Evolutionary conservation across 495 filamentous ascomycete species (phyloP).

Genomic region (Penicillium ucsense): DNA sequence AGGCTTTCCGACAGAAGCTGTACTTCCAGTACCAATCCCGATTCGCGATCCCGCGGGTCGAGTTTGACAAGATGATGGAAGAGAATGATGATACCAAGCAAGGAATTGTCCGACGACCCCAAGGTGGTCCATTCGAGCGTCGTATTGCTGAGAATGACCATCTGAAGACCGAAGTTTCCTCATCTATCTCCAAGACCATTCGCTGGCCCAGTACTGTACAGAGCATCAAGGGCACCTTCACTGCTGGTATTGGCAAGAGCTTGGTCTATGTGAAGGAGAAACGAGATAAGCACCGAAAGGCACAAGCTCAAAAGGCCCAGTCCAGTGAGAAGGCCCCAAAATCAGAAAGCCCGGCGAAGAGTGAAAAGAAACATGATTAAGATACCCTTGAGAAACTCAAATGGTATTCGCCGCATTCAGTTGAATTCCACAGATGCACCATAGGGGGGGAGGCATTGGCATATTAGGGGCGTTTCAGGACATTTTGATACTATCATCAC

Average conservation of each 20-base stretch:
- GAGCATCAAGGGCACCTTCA: constrained; percentile 70
- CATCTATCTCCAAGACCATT: constrained; percentile 75
- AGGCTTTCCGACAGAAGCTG: constrained; percentile 74
- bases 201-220: constrained; percentile 83
- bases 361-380: constrained; percentile 12
- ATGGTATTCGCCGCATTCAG: not conserved
- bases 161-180: constrained; percentile 55
- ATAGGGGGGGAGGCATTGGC: constrained; percentile 3
- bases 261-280: constrained; percentile 79
- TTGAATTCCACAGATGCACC: not conserved
- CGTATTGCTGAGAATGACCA: constrained; percentile 65
- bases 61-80: constrained; percentile 83
- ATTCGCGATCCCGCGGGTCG: constrained; percentile 68
- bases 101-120: constrained; percentile 54
- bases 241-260: constrained; percentile 57
- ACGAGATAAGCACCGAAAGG: constrained; percentile 50
- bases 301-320: constrained; percentile 12
- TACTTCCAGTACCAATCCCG: constrained; percentile 93
- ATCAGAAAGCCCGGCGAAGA: not conserved
- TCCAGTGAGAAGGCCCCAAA: constrained; percentile 1
- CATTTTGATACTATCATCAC: too few species aligned
- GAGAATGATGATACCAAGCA: constrained; percentile 54
- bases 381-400: not conserved
- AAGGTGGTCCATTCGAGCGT: constrained; percentile 78
- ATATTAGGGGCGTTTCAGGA: constrained; percentile 4